Base-by-base conservation (phyloP, 1,139 yeast genomes). In the Lodderomyces jiufengensis region DNA sequence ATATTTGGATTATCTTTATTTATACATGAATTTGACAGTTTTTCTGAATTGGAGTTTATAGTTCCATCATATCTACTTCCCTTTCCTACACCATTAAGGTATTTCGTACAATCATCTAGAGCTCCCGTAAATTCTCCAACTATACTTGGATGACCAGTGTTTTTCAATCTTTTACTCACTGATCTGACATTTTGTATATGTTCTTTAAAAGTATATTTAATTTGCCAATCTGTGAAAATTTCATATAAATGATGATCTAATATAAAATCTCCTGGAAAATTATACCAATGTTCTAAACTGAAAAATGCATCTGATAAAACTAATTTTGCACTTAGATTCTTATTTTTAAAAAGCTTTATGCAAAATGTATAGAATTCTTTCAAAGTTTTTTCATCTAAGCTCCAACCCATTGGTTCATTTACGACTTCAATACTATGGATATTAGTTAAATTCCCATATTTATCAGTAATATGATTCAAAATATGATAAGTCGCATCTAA, bases 51-150 rank as follows among this genome's bases (percentile, higher is more conserved):
- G 10, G 35, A 38, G 27, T 35, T 36, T 20, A 42, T 47, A 5
- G 49, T 49, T 3, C 60, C 60, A 33, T 49, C 52, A 39, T 47
- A 56, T 24, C 61, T 35, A 5, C 55, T 43, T 2, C 61, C 61
- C 8, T 37, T 39, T 4, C 54, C 57, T 8, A 54, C 52, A 4
- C 61, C 61, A 42, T 55, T 57, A 18, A 57, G 43, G 36, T 51
- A 52, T 29, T 45, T 50, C n/a, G 61, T 47, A 34, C 61, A 57
- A 38, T 56, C 61, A 7, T 57, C 54, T 2, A 55, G 25, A 1
- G 61, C 61, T 2, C 57, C 61, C 1, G 59, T 50, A 39, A 54
- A 55, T 36, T 57, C 61, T 1, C 61, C 61, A 20, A 54, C 59
- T 1, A 56, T 43, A 30, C 50, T 42, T 27, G 41, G 29, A 31